These are phyloP conservation scores for Echium plantagineum DNA, from an alignment of 257 asterid genomes.

Conservation along the genomic window DNA sequence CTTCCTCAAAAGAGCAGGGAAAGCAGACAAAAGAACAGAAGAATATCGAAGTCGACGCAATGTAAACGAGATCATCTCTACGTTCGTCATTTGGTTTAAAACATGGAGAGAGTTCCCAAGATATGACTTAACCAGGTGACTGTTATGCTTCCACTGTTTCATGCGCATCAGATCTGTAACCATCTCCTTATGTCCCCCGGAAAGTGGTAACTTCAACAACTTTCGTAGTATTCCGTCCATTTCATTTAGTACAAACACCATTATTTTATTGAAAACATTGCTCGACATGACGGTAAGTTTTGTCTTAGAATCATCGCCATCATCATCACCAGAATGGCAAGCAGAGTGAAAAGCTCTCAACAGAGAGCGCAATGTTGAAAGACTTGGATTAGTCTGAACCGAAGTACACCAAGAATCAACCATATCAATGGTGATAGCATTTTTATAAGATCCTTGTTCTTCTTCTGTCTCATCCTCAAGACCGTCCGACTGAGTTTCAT, in stretches of 20 bases:
- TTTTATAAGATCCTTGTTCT: slow-evolving; percentile 34
- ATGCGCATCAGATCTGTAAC: slow-evolving; percentile 43
- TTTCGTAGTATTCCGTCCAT: slow-evolving; percentile 86
- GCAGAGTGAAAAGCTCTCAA: slow-evolving; percentile 76
- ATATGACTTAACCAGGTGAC: slow-evolving; percentile 82
- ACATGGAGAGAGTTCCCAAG: slow-evolving; percentile 86
- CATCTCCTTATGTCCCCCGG: slow-evolving; percentile 66
- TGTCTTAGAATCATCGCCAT: slow-evolving; percentile 42
- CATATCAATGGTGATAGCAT: slow-evolving; percentile 63
- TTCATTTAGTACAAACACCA: slow-evolving; percentile 72
- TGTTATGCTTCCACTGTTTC: slow-evolving; percentile 67
- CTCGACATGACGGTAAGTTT: slow-evolving; percentile 76
- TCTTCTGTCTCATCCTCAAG: slow-evolving; percentile 21
- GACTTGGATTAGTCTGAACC: slow-evolving; percentile 39
- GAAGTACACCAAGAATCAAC: slow-evolving; percentile 75
- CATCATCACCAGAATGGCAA: slow-evolving; percentile 90
- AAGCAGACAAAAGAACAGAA: slow-evolving; percentile 64
- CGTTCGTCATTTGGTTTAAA: slow-evolving; percentile 88
- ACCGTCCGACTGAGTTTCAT: slow-evolving; percentile 17
- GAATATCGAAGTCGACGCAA: slow-evolving; percentile 60
- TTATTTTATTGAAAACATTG: slow-evolving; percentile 71
- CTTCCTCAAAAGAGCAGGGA: slow-evolving; percentile 80
- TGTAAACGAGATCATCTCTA: slow-evolving; percentile 76
- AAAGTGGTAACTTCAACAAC: slow-evolving; percentile 46
- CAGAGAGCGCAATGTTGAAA: slow-evolving; percentile 69